phyloP scores from a whole-genome alignment of 1,284 basidiomycete genomes.

The Tilletia horrida region DNA sequence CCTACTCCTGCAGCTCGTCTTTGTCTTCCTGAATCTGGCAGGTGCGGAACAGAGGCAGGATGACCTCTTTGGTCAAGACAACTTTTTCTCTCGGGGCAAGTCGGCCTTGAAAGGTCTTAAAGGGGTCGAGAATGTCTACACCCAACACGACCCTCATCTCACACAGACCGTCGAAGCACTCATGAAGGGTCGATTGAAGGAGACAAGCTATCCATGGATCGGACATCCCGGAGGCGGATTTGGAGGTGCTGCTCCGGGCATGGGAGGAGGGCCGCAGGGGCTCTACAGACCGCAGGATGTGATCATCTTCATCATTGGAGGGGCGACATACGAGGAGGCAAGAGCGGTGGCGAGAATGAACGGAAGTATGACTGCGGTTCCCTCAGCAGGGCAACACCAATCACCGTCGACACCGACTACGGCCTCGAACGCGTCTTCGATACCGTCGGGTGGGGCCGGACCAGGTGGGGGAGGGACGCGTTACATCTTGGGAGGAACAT shows the following conservation, averaged over 20 bases:
- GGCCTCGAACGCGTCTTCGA: background rate
- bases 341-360: conserved; percentile 46
- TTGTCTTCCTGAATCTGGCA: conserved; percentile 86
- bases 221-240: background rate
- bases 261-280: background rate
- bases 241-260: background rate
- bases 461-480: conserved; percentile 20
- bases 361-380: conserved; percentile 21
- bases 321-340: conserved; percentile 53
- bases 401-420: background rate
- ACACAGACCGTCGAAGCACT: conserved; percentile 86
- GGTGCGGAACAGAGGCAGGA: conserved; percentile 95
- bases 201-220: conserved; percentile 80
- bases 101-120: conserved; percentile 93
- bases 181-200: conserved; percentile 78
- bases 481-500: conserved; percentile 50
- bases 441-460: background rate
- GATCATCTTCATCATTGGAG: conserved; percentile 53
- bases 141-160: conserved; percentile 91
- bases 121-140: conserved; percentile 99
- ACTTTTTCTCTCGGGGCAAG: conserved; percentile 87
- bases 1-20: conserved; percentile 66
- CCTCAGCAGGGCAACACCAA: background rate
- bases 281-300: conserved; percentile 44
- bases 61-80: conserved; percentile 94